A percentile compares a stretch with the other conserved stretches of the same genome.
phyloP scores from a whole-genome alignment of 495 filamentous ascomycete genomes.

The Neurospora sp. region DNA sequence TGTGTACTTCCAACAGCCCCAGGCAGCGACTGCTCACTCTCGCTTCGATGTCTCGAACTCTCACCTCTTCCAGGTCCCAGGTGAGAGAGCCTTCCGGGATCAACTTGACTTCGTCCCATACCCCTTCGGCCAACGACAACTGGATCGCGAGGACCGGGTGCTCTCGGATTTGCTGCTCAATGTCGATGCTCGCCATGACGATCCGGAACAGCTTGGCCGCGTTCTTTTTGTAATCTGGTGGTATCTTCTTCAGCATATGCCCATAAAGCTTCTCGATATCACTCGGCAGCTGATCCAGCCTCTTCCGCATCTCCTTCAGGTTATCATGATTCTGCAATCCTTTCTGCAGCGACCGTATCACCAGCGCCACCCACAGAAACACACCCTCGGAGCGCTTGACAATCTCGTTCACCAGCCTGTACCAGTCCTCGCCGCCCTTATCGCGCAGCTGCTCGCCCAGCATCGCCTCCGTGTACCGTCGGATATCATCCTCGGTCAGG shows the following conservation, averaged over 20 bases:
- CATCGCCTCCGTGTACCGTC: neutral
- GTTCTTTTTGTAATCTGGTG: neutral
- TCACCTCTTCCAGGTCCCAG: neutral
- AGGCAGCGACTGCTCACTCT: neutral
- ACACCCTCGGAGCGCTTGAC: neutral
- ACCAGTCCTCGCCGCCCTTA: neutral
- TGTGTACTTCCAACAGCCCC: neutral
- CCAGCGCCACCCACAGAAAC: neutral
- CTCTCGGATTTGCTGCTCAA: neutral
- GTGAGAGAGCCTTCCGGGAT: neutral
- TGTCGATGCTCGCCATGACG: neutral
- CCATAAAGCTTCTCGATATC: neutral
- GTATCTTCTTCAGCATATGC: neutral
- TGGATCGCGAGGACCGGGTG: neutral
- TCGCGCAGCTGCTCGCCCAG: neutral
- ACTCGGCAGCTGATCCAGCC: neutral
- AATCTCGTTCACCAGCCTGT: neutral
- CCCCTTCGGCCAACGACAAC: neutral
- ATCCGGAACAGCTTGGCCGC: neutral
- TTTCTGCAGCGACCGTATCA: neutral
- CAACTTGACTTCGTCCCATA: neutral
- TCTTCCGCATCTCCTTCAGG: neutral
- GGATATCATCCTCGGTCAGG: neutral
- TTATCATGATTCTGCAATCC: neutral
- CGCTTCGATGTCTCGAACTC: neutral